Evolutionary conservation across 202 grass and related monocot genomes (phyloP).

Genomic region (Bolboschoenoplectus hybrid): DNA sequence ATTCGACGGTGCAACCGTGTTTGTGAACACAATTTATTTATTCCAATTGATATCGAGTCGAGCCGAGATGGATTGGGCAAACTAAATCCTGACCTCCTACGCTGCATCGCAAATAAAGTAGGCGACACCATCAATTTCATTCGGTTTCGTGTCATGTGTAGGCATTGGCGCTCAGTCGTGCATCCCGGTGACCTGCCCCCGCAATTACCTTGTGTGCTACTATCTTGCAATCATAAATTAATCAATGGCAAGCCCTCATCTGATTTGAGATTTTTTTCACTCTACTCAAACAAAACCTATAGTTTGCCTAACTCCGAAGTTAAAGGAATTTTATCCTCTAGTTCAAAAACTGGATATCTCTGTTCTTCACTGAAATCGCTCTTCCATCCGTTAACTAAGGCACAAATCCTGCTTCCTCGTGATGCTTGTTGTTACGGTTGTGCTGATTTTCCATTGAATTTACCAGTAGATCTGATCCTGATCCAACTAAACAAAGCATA

Average conservation of each 20-base stretch:
- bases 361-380: neutral
- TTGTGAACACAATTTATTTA: no score
- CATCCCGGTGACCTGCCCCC: neutral
- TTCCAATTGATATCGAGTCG: neutral
- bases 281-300: no score
- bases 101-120: neutral
- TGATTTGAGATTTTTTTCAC: no score
- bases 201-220: neutral
- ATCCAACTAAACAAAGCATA: no score
- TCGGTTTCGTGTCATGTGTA: slow-evolving; percentile 9
- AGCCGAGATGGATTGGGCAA: neutral
- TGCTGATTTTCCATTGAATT: neutral
- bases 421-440: neutral
- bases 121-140: slow-evolving; percentile 23
- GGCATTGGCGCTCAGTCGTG: neutral
- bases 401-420: neutral
- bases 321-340: no score
- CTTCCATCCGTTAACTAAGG: neutral
- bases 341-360: no score
- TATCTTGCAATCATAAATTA: no score
- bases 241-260: no score
- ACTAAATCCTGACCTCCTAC: neutral
- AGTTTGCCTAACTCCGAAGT: no score
- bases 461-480: no score
- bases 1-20: no score